Conservation (phyloP, 164 flowering plant species). For the Amborella trichopoda region DNA sequence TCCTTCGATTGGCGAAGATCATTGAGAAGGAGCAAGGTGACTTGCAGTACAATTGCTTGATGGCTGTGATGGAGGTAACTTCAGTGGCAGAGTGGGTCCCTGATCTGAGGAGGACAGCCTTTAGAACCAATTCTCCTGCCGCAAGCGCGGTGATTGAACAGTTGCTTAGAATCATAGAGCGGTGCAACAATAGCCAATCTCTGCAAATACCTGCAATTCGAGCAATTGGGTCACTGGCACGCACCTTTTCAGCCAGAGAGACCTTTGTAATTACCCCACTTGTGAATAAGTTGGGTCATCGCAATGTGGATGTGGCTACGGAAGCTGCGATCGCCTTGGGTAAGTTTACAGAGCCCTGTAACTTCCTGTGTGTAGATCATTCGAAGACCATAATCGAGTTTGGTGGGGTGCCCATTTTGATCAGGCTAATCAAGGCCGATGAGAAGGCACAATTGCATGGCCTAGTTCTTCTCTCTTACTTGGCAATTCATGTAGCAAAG, state of each 20-base stretch:
- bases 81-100: constrained; percentile 49
- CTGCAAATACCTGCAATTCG: constrained; percentile 49
- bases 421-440: constrained; percentile 35
- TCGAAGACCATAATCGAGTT: constrained; percentile 58
- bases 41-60: constrained; percentile 52
- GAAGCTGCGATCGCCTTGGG: constrained; percentile 63
- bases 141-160: constrained; percentile 69
- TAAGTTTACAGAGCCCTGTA: constrained; percentile 52
- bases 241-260: constrained; percentile 68
- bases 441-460: constrained; percentile 36
- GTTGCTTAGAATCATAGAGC: constrained; percentile 42
- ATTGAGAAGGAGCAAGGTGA: constrained; percentile 58
- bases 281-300: constrained; percentile 35
- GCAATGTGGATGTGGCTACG: constrained; percentile 34
- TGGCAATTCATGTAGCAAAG: constrained; percentile 48
- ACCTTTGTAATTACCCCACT: constrained; percentile 45
- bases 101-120: constrained; percentile 61
- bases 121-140: constrained; percentile 61
- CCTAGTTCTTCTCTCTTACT: constrained; percentile 52
- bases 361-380: constrained; percentile 45
- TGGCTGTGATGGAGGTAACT: constrained; percentile 65
- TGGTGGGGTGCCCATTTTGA: constrained; percentile 38
- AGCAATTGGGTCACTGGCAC: constrained; percentile 67
- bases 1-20: constrained; percentile 61
- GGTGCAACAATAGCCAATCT: constrained; percentile 13